Percentiles rank a stretch among this genome's conserved stretches.
These are phyloP conservation scores for Saturnispora galanensis DNA, from an alignment of 805 yeast species.

Conservation along the genomic window DNA sequence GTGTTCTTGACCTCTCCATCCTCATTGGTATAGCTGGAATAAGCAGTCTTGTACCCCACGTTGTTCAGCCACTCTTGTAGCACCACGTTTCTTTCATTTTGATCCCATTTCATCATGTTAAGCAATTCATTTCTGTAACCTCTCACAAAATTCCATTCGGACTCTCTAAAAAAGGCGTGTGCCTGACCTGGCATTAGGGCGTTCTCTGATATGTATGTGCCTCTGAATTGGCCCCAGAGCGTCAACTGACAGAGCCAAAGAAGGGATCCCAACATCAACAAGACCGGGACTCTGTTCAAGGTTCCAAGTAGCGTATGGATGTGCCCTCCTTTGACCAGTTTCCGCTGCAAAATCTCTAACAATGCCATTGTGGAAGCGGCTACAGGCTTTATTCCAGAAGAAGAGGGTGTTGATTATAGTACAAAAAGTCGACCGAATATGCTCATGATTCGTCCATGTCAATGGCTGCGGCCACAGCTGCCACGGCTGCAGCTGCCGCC, in stretches of 20 bases:
- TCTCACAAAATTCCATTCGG: slow-evolving; percentile 86
- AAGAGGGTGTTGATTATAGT: too few relatives aligned
- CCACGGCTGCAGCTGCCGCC: slow-evolving; percentile 10
- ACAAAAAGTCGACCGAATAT: not conserved
- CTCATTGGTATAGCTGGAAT: slow-evolving; percentile 22
- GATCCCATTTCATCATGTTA: slow-evolving; percentile 28
- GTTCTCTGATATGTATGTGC: slow-evolving; percentile 86
- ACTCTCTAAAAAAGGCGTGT: slow-evolving; percentile 79
- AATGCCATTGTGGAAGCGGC: slow-evolving; percentile 31
- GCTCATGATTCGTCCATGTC: not conserved
- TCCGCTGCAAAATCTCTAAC: slow-evolving; percentile 35
- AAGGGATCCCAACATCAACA: slow-evolving; percentile 38
- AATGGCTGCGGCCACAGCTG: slow-evolving; percentile 15
- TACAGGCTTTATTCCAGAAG: too few relatives aligned
- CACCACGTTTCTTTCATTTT: slow-evolving; percentile 32
- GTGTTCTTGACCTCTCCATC: slow-evolving; percentile 18
- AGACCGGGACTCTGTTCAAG: slow-evolving; percentile 35
- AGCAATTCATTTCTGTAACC: slow-evolving; percentile 63
- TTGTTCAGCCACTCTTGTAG: slow-evolving; percentile 54
- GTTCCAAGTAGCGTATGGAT: slow-evolving; percentile 35
- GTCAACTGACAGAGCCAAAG: slow-evolving; percentile 61
- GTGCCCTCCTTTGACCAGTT: slow-evolving; percentile 34
- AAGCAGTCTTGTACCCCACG: slow-evolving; percentile 59
- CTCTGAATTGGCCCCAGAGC: slow-evolving; percentile 67
- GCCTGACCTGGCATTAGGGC: slow-evolving; percentile 98